Conservation (phyloP, 2,329 filamentous ascomycete genomes). For the Aspergillus sojae region DNA sequence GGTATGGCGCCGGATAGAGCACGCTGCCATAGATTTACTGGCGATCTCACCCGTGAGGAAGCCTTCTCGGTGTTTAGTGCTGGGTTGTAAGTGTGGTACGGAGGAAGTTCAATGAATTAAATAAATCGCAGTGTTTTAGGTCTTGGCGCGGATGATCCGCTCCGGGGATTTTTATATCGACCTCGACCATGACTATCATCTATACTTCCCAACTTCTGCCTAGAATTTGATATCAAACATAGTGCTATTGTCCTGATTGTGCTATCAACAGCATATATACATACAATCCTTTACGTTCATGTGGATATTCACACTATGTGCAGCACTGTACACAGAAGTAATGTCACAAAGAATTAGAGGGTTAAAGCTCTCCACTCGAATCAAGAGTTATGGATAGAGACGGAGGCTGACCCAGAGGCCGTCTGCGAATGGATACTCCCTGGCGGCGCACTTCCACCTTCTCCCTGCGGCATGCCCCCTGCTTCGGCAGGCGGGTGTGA, state of each 20-base stretch:
- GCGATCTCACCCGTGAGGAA: background rate
- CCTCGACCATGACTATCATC: background rate
- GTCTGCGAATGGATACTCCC: constrained; percentile 35
- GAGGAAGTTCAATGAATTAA: background rate
- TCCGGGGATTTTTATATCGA: background rate
- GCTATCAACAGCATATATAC: background rate
- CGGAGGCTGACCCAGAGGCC: constrained; percentile 32
- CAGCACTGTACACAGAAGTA: constrained; percentile 2
- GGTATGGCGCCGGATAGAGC: constrained; percentile 11
- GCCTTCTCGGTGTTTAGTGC: background rate
- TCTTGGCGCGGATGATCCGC: background rate
- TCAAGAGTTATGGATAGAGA: constrained; percentile 23
- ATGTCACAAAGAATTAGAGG: constrained; percentile 10
- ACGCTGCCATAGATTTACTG: constrained; percentile 18
- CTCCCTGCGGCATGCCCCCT: constrained; percentile 22
- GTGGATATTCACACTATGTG: background rate
- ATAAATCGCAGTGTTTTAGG: background rate
- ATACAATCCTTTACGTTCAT: background rate
- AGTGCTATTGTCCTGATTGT: background rate
- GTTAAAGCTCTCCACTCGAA: background rate
- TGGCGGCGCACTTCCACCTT: constrained; percentile 25
- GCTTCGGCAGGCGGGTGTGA: constrained; percentile 8
- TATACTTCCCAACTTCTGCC: background rate
- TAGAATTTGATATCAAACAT: background rate
- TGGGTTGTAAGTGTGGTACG: background rate